Conservation (phyloP, 305 asterid genomes). For the Coffea humblotiana region DNA sequence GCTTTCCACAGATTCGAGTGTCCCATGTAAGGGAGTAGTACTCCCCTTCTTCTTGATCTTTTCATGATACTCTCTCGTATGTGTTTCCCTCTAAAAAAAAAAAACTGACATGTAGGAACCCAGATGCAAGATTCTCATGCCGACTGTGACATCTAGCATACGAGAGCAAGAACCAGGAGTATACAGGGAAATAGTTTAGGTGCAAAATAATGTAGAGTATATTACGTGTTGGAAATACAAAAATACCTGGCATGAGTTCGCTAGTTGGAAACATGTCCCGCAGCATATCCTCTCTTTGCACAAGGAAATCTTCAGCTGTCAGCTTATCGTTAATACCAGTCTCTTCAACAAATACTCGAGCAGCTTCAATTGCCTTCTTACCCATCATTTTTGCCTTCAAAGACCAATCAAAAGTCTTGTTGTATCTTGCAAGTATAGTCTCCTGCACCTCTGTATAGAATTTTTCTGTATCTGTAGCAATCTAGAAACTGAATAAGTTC, state of each 20-base stretch:
- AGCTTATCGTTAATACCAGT: conserved; percentile 71
- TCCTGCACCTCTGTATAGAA: conserved; percentile 95
- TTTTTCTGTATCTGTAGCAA: conserved; percentile 78
- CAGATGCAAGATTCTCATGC: not conserved
- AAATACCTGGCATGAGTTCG: conserved; percentile 89
- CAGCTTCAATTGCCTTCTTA: conserved; percentile 94
- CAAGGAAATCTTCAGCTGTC: conserved; percentile 87
- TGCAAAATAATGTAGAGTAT: not conserved
- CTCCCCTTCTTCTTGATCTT: no score
- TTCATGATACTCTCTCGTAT: no score
- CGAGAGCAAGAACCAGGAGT: not conserved
- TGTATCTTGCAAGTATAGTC: conserved; percentile 78
- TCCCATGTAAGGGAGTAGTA: no score
- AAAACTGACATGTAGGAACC: not conserved
- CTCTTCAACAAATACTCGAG: conserved; percentile 86
- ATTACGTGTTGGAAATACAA: not conserved
- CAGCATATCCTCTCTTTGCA: conserved; percentile 88
- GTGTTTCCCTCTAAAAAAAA: no score
- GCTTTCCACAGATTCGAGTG: no score
- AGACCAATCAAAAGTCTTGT: conserved; percentile 94
- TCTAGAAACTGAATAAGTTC: conserved; percentile 14
- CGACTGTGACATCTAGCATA: no score
- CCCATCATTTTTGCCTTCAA: conserved; percentile 99
- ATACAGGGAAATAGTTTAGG: not conserved
- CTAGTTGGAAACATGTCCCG: conserved; percentile 66